These are phyloP conservation scores for Sclerotinia sclerotiorum DNA, from an alignment of 2,329 filamentous ascomycete genomes.

Conservation along the genomic window DNA sequence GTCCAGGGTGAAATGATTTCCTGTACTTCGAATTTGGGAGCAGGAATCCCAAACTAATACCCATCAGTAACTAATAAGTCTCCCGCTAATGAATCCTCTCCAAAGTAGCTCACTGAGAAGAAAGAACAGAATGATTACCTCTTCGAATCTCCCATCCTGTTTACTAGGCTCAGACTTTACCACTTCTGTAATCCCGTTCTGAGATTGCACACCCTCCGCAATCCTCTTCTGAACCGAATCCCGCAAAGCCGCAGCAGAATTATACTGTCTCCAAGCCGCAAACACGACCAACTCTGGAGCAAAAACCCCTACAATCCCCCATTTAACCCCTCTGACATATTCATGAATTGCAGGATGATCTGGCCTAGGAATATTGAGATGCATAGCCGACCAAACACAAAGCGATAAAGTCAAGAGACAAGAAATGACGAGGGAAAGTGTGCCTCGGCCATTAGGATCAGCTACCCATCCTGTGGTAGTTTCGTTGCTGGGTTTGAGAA, in stretches of 20 bases:
- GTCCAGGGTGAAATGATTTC: conserved; percentile 20
- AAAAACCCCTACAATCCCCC: conserved; percentile 40
- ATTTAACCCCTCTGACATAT: conserved; percentile 34
- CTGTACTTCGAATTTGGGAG: neutral
- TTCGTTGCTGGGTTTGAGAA: neutral
- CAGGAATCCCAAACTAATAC: neutral
- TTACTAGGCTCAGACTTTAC: neutral
- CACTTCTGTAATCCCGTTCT: neutral
- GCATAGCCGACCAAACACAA: conserved; percentile 43
- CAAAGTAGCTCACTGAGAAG: neutral
- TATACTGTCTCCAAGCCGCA: conserved; percentile 30
- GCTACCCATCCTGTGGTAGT: conserved; percentile 22
- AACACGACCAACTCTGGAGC: conserved; percentile 41
- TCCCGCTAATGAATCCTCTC: neutral
- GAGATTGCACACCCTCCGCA: neutral
- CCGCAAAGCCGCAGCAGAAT: neutral
- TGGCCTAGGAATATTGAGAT: conserved; percentile 42
- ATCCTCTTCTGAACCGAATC: neutral
- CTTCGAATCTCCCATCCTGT: neutral
- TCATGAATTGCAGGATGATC: conserved; percentile 17
- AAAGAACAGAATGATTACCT: neutral
- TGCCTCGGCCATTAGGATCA: conserved; percentile 39
- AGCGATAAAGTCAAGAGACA: conserved; percentile 42
- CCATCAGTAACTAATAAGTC: neutral
- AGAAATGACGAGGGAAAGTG: conserved; percentile 40